Base-by-base conservation (phyloP, 208 protist genomes). In the Trypanosoma avium region DNA sequence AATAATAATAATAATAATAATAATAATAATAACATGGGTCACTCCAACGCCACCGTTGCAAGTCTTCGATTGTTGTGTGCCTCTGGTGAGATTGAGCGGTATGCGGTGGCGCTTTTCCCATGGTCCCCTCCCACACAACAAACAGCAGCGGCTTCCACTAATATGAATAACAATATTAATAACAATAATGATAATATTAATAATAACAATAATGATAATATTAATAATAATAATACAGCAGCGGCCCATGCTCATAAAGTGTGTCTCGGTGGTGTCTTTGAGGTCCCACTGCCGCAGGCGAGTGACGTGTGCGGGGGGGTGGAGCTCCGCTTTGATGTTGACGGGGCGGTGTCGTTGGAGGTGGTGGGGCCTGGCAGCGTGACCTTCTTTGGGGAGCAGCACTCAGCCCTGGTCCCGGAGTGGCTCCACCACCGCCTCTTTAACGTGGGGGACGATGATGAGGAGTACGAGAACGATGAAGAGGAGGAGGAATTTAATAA, bases 331-430 rank as follows among this genome's bases (percentile, higher is more conserved):
- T 70, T 92, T 24, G 84, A 85, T n/a, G 73, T 92, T 58, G 89
- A 95, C 38, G 89, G 82, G 5, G 80, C 77, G 10, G 83, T 81
- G 13, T 68, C 72, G 68, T 71, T 95, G 35, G 70, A 72, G 19
- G 84, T 93, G 58, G 71, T 80, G 27, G 89, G 89, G 0, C 89
- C 89, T 3, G 86, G 86, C 29, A 66, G 69, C 36, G 82, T 92
- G 27, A 82, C 77, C 0, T 86, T 95, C 40, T 86, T 75, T 17
- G 89, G 89, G 0, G 82, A 90, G 63, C 83, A 91, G 61, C 74
- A 73, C 64, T 77, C 77, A 9, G 47, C 73, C 8, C 69, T 84
- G 4, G 75, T 90, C 12, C 77, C 81, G 3, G 77, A 90, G 64
- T 88, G 82, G 79, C 59, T 77, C 52, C 75, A 71, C 40, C 78